These are phyloP conservation scores for Lichtheimia ramosa DNA, from an alignment of 371 early-diverging fungal genomes.

Conservation along the genomic window DNA sequence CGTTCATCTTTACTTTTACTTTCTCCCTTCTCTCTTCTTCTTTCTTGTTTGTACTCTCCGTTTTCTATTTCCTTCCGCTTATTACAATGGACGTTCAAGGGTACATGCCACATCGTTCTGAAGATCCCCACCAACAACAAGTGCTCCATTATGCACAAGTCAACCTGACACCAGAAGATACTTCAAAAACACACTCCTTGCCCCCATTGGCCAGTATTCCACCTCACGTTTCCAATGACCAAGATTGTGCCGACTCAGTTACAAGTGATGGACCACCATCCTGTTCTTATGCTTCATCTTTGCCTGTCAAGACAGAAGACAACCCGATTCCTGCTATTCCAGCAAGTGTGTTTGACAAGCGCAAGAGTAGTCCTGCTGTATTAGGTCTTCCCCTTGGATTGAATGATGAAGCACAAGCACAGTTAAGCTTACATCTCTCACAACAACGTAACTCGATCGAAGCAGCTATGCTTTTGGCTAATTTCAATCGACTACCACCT, in stretches of 20 bases:
- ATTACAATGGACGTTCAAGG: conserved; percentile 14
- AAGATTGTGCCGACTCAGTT: conserved; percentile 1
- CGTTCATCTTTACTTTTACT: not conserved
- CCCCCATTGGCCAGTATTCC: conserved; percentile 9
- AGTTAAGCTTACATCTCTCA: conserved; percentile 41
- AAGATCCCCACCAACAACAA: conserved; percentile 5
- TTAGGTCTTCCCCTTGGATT: conserved; percentile 44
- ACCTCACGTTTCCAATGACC: conserved; percentile 2
- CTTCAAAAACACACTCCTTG: conserved; percentile 3
- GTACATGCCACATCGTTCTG: conserved; percentile 16
- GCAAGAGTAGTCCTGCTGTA: conserved; percentile 53
- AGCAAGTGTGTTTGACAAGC: conserved; percentile 27
- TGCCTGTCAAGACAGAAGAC: conserved; percentile 4
- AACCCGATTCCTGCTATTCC: conserved; percentile 6
- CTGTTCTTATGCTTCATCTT: conserved; percentile 11
- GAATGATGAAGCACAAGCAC: conserved; percentile 28
- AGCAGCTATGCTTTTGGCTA: conserved; percentile 52
- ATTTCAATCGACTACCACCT: conserved; percentile 36
- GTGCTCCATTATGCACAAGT: conserved; percentile 12
- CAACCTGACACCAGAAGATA: conserved; percentile 4
- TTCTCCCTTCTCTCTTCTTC: conserved; percentile 1
- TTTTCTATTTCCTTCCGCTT: conserved; percentile 1
- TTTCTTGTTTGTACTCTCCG: not conserved
- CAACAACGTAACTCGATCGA: conserved; percentile 53
- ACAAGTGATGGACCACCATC: conserved; percentile 8